These are phyloP conservation scores for Rhododendron molle DNA, from an alignment of 148 eudicot species.

Conservation along the genomic window DNA sequence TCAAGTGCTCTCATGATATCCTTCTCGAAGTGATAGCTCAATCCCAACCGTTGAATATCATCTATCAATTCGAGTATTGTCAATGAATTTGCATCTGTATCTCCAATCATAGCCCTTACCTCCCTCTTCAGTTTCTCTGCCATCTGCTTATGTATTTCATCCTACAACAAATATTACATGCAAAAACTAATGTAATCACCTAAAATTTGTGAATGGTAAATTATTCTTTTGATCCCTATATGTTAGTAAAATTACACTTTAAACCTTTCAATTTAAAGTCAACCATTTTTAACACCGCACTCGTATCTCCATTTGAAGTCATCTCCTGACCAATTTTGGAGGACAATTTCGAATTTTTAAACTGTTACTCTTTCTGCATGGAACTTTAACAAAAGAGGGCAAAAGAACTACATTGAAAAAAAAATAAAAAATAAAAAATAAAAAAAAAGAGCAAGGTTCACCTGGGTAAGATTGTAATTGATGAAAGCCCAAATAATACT, in stretches of 20 bases:
- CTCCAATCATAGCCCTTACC: conserved; percentile 14
- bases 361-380: no score
- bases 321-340: no score
- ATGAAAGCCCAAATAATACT: no score
- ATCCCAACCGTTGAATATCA: conserved; percentile 31
- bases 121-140: conserved; percentile 10
- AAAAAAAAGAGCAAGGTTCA: no score
- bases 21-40: conserved; percentile 20
- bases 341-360: no score
- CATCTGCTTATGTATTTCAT: neutral
- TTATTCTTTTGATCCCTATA: neutral
- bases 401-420: no score
- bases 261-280: neutral
- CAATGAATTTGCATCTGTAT: conserved; percentile 2
- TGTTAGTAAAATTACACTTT: neutral
- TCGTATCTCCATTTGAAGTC: no score
- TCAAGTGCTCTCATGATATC: conserved; percentile 15
- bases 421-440: no score
- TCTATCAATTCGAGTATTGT: conserved; percentile 24
- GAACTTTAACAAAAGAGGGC: no score
- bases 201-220: neutral
- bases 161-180: neutral
- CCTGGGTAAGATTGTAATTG: no score
- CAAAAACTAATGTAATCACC: neutral
- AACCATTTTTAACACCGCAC: no score